Conservation (phyloP, 78 protist genomes). For the Planoprotostelium fungivorum region DNA sequence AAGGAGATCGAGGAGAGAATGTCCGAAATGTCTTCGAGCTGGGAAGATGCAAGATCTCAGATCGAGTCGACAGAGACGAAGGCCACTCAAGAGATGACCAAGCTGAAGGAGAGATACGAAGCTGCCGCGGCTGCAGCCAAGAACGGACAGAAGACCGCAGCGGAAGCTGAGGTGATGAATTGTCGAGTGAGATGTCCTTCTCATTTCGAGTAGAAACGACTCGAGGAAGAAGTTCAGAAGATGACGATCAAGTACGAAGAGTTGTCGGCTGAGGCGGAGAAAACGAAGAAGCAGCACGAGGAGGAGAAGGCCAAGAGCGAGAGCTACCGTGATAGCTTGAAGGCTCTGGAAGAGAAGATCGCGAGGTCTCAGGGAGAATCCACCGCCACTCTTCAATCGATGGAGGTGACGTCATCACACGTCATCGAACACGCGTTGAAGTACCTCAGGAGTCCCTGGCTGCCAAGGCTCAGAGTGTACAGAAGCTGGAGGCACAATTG, state of each 20-base stretch:
- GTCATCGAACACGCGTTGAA: no score
- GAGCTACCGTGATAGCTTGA: neutral
- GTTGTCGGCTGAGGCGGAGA: neutral
- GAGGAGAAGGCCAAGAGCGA: neutral
- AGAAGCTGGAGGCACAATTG: neutral
- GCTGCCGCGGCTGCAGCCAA: neutral
- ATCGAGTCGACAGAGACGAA: no score
- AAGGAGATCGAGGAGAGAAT: neutral
- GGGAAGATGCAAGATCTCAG: no score
- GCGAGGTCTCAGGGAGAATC: neutral
- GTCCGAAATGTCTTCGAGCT: neutral
- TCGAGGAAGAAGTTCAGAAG: neutral
- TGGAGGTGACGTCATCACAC: no score
- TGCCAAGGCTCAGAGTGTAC: neutral
- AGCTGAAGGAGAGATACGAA: neutral
- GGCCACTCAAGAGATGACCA: neutral
- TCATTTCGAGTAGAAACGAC: neutral
- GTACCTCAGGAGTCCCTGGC: neutral
- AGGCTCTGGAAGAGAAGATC: neutral
- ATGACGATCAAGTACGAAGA: neutral
- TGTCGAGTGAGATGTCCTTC: neutral
- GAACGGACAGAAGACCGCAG: neutral
- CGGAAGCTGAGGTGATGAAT: neutral
- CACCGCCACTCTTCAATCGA: no score
- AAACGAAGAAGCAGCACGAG: neutral